phyloP scores from a whole-genome alignment of 2,329 filamentous ascomycete species.

The Graphilbum ipis-grandicollis region DNA sequence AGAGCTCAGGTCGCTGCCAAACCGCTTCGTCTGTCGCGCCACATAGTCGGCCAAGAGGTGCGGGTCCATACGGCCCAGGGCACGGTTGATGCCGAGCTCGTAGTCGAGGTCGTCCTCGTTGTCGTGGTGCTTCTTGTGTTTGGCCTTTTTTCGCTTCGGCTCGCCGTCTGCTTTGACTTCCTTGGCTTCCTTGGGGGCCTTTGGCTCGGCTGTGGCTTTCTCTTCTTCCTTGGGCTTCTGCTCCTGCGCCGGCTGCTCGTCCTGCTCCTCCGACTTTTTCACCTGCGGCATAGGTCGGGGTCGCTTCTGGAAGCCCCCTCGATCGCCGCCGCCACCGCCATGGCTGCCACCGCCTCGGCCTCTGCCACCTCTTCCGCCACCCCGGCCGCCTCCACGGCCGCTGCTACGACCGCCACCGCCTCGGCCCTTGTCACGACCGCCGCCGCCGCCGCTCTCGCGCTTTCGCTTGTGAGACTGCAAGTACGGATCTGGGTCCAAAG shows the following conservation, averaged over 20 bases:
- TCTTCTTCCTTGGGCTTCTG: not conserved
- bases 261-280: too few relatives aligned
- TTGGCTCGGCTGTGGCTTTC: not conserved
- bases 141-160: constrained; percentile 4
- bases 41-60: constrained; percentile 73
- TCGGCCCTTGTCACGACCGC: not conserved
- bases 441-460: not conserved
- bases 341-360: too few relatives aligned
- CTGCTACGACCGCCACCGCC: too few relatives aligned
- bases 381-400: too few relatives aligned
- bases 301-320: not conserved
- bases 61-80: constrained; percentile 69
- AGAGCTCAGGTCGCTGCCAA: constrained; percentile 62
- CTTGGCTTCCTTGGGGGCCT: not conserved
- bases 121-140: not conserved
- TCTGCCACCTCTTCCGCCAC: too few relatives aligned
- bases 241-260: too few relatives aligned
- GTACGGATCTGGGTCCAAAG: not conserved
- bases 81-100: constrained; percentile 60
- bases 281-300: not conserved
- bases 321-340: not conserved
- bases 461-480: not conserved
- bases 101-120: constrained; percentile 40
- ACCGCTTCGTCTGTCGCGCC: constrained; percentile 59
- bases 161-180: constrained; percentile 1